Conservation (phyloP, 2,329 filamentous ascomycete species). For the Talaromyces sp. region DNA sequence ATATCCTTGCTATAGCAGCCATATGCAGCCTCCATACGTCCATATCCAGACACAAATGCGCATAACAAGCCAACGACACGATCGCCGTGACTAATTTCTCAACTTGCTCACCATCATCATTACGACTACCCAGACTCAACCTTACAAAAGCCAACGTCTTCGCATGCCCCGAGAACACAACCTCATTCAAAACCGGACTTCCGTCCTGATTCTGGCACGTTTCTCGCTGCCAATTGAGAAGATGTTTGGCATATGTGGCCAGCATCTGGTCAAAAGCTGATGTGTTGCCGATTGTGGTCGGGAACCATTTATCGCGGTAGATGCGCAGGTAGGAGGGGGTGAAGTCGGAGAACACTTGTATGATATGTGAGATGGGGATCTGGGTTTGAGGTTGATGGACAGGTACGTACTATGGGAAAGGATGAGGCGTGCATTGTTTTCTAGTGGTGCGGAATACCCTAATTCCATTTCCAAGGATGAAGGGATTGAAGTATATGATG, state of each 20-base stretch:
- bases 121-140: not conserved
- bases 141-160: not conserved
- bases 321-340: not conserved
- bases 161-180: constrained; percentile 1
- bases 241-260: constrained; percentile 1
- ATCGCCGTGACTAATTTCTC: not conserved
- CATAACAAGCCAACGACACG: constrained; percentile 3
- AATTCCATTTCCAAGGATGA: not conserved
- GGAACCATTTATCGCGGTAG: constrained; percentile 5
- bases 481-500: not conserved
- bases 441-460: not conserved
- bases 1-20: not conserved
- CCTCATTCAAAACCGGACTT: not conserved
- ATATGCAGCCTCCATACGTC: not conserved
- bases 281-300: not conserved
- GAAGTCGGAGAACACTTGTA: constrained; percentile 3
- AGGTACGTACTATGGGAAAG: not conserved
- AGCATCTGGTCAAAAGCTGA: constrained; percentile 12
- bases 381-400: not conserved
- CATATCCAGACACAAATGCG: constrained; percentile 1
- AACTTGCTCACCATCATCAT: not conserved
- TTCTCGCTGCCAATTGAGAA: not conserved
- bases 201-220: not conserved
- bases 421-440: not conserved
- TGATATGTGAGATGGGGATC: not conserved